These are phyloP conservation scores for Staphylotrichum longicolle DNA, from an alignment of 495 filamentous ascomycete species.

Conservation along the genomic window DNA sequence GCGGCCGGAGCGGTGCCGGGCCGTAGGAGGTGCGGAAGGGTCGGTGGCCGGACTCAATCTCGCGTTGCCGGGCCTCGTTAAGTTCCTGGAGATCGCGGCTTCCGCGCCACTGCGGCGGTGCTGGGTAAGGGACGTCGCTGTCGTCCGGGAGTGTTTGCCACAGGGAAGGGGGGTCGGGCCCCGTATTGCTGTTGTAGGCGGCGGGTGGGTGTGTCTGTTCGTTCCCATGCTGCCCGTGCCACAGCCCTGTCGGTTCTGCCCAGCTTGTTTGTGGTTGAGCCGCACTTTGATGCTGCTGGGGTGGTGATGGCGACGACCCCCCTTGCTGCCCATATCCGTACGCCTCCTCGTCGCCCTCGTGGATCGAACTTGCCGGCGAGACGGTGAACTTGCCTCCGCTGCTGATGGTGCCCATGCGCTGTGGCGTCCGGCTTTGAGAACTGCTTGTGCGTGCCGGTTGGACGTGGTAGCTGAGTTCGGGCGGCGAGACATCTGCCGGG, in stretches of 20 bases:
- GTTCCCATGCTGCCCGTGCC: neutral
- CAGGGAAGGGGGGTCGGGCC: neutral
- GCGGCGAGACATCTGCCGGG: slow-evolving; percentile 4
- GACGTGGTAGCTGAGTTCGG: neutral
- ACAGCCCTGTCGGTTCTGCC: slow-evolving; percentile 1
- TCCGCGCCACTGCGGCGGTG: slow-evolving; percentile 18
- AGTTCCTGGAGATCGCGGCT: slow-evolving; percentile 27
- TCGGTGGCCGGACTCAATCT: slow-evolving; percentile 9
- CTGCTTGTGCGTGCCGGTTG: neutral
- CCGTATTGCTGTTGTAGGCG: neutral
- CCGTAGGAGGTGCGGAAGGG: slow-evolving; percentile 21
- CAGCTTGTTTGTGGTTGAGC: slow-evolving; percentile 1
- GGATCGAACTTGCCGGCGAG: slow-evolving; percentile 30
- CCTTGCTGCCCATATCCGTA: neutral
- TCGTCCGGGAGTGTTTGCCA: slow-evolving; percentile 6
- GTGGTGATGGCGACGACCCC: slow-evolving; percentile 7
- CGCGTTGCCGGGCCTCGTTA: slow-evolving; percentile 23
- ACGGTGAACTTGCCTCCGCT: slow-evolving; percentile 22
- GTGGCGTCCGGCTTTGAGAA: neutral
- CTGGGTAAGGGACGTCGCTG: slow-evolving; percentile 9
- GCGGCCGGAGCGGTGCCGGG: slow-evolving; percentile 15
- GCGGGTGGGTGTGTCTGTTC: no score
- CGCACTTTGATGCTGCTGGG: slow-evolving; percentile 7
- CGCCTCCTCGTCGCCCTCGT: slow-evolving; percentile 16
- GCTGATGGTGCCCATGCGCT: slow-evolving; percentile 20